These are phyloP conservation scores for Potentilla sterilis DNA, from an alignment of 306 rosid species.

Conservation along the genomic window DNA sequence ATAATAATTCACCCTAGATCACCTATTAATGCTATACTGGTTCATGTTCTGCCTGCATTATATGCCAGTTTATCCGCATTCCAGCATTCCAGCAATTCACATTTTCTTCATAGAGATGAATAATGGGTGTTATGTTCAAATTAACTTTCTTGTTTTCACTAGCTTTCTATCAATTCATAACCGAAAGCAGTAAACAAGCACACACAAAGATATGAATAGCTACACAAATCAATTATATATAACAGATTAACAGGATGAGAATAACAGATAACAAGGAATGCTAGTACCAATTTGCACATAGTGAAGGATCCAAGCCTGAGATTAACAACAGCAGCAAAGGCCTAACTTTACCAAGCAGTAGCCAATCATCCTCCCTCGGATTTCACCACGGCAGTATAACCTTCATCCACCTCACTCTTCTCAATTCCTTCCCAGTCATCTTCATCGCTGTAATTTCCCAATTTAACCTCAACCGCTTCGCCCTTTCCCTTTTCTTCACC, in stretches of 20 bases:
- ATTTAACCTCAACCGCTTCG: slow-evolving; percentile 20
- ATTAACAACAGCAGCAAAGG: slow-evolving; percentile 39
- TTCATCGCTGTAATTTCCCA: slow-evolving; percentile 36
- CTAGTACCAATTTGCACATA: slow-evolving; percentile 66
- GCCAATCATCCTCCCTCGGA: slow-evolving; percentile 30
- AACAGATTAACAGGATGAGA: neutral
- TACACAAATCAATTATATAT: slow-evolving; percentile 13
- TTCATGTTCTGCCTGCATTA: neutral
- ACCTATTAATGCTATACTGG: neutral
- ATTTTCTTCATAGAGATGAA: neutral
- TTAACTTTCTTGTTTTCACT: neutral
- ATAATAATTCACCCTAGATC: neutral
- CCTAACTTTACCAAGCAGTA: slow-evolving; percentile 52
- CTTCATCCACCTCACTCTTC: slow-evolving; percentile 63
- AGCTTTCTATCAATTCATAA: slow-evolving; percentile 3
- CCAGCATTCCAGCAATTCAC: neutral
- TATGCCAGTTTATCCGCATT: neutral
- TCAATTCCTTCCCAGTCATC: slow-evolving; percentile 93
- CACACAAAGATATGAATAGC: slow-evolving; percentile 20
- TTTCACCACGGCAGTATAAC: slow-evolving; percentile 49
- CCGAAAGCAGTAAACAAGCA: slow-evolving; percentile 23
- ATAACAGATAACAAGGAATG: slow-evolving; percentile 10
- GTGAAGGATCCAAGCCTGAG: slow-evolving; percentile 48
- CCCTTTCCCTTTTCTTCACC: neutral
- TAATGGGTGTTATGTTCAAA: neutral